Base-by-base conservation (phyloP, 352 stramenopile genomes). In the Pseudoperonospora humuli region DNA sequence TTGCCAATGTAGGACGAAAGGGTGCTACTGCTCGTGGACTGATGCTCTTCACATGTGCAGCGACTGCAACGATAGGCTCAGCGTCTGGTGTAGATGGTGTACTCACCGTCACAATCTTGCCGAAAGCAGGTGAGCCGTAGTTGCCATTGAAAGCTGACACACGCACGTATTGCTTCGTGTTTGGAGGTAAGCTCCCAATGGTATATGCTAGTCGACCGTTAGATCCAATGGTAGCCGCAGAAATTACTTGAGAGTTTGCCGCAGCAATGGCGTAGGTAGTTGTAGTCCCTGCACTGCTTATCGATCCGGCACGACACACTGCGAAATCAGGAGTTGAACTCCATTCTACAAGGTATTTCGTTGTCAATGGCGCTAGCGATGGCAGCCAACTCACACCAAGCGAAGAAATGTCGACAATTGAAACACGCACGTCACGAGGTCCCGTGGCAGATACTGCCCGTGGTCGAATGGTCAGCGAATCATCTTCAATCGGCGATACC, bases 121-220 rank as follows among this genome's bases (percentile, higher is more conserved):
- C 78, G 0, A 91, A 48, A 3, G 84, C 65, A 0, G 81, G 78
- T 7, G 56, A 63, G 3, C 76, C 67, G 46, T 93, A 93, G 14
- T 89, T 58, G n/a, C 82, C 78, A 41, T 97, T 97, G 53, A 80
- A 84, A 11, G 87, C 76, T 1, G 81, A 84, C 2, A 98, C 89
- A 1, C 86, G 76, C 4, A 97, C 77, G 35, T 75, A 94, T 50
- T 97, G 97, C 7, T 68, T 39, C 2, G 80, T 70, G 5, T 75
- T 89, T 7, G 82, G 77, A 1, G 65, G 57, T 25, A 98, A 68
- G 11, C 73, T 77, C 5, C 61, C 40, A 40, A 98, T 95, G 3
- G 78, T 81, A 61, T 96, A 93, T 4, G 55, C 57, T 2, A 61
- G 10, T 45, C 20, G 49, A 9, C 5, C 64, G 8, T 41, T 49